Evolutionary conservation across 495 filamentous ascomycete genomes (phyloP).

Genomic region (Trypethelium eluteriae): DNA sequence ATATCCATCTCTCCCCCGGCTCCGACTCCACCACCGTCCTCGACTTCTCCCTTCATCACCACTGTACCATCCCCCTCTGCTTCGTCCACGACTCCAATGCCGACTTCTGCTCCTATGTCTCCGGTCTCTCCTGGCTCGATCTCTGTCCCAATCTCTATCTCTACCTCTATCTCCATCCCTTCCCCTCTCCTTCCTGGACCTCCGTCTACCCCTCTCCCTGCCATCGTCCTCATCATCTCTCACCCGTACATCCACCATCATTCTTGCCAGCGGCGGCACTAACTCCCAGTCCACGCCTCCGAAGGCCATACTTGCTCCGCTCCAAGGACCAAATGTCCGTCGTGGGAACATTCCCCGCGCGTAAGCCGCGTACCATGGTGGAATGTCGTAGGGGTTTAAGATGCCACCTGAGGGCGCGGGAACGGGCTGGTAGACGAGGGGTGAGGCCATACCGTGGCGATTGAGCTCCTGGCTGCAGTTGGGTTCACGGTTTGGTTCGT

Average conservation of each 20-base stretch:
- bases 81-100: constrained; percentile 1
- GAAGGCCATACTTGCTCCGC: neutral
- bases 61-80: constrained; percentile 7
- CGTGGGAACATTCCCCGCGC: neutral
- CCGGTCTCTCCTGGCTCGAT: neutral
- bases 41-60: constrained; percentile 5
- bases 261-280: neutral
- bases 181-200: neutral
- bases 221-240: neutral
- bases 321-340: neutral
- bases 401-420: neutral
- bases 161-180: neutral
- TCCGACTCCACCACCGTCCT: constrained; percentile 6
- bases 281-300: neutral
- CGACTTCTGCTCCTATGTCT: neutral
- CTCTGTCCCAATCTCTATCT: neutral
- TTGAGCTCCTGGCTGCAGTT: neutral
- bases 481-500: neutral
- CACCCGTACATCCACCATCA: constrained; percentile 6
- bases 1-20: neutral
- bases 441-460: neutral
- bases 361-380: neutral
- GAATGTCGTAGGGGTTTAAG: neutral
- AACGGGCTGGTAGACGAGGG: neutral
- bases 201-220: neutral